These are phyloP conservation scores for Syncephalis plumigaleata DNA, from an alignment of 371 early-diverging fungal genomes.

Conservation along the genomic window DNA sequence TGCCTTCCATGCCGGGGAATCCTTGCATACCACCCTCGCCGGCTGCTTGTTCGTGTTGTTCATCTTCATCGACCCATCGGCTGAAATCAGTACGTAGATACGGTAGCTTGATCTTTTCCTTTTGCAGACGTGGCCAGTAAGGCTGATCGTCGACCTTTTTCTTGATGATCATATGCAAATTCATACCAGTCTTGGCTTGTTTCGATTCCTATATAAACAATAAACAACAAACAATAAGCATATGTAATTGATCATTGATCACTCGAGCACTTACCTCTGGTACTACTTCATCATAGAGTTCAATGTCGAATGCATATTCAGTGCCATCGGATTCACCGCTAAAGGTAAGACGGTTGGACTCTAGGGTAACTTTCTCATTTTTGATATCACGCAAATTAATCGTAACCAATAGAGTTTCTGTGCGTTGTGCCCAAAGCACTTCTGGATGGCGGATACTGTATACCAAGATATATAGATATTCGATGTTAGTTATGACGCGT, in stretches of 20 bases:
- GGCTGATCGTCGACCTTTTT: slow-evolving; percentile 39
- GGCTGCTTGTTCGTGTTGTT: slow-evolving; percentile 59
- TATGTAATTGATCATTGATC: not conserved
- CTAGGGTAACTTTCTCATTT: slow-evolving; percentile 31
- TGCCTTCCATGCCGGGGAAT: slow-evolving; percentile 23
- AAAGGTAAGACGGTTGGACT: slow-evolving; percentile 38
- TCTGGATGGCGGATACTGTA: slow-evolving; percentile 18
- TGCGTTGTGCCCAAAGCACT: slow-evolving; percentile 89
- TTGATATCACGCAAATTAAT: slow-evolving; percentile 62
- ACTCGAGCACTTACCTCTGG: slow-evolving; percentile 31
- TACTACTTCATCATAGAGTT: slow-evolving; percentile 52
- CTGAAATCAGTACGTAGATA: slow-evolving; percentile 84
- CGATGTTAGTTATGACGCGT: too few species aligned
- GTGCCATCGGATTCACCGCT: slow-evolving; percentile 41
- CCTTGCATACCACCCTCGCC: slow-evolving; percentile 7
- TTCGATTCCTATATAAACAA: slow-evolving; percentile 33
- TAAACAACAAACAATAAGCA: not conserved
- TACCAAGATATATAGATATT: too few species aligned
- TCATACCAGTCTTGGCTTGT: slow-evolving; percentile 42
- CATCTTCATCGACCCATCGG: slow-evolving; percentile 86
- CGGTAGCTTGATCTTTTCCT: slow-evolving; percentile 41
- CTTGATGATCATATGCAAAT: slow-evolving; percentile 36
- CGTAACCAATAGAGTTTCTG: slow-evolving; percentile 66
- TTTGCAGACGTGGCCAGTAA: slow-evolving; percentile 80
- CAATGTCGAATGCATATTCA: slow-evolving; percentile 54